Evolutionary conservation across 306 rosid species (phyloP).

Genomic region (Cucumis hystrix): DNA sequence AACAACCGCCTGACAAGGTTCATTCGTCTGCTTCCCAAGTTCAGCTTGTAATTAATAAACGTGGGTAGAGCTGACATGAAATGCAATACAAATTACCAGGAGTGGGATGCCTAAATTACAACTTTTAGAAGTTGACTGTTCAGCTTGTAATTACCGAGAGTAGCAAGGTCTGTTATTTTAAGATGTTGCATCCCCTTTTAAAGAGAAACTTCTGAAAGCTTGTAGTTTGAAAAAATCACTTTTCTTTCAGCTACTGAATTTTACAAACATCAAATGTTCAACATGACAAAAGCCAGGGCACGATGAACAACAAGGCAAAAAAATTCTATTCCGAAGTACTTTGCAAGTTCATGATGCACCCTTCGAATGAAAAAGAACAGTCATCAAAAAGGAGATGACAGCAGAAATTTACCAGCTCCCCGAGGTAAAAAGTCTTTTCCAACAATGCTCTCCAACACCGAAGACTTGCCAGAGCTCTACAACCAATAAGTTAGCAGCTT

Average conservation of each 20-base stretch:
- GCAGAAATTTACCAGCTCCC: conserved; percentile 20
- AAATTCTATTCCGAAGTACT: background rate
- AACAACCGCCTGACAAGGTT: background rate
- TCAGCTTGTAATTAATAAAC: background rate
- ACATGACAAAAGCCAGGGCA: background rate
- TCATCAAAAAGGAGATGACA: background rate
- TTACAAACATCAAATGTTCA: background rate
- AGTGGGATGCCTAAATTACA: background rate
- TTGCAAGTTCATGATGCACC: background rate
- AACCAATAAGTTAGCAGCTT: background rate
- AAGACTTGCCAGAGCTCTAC: conserved; percentile 97
- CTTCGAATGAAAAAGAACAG: background rate
- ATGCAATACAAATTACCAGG: background rate
- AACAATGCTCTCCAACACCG: conserved; percentile 86
- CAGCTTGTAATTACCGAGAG: background rate
- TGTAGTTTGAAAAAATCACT: background rate
- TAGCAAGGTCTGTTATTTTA: background rate
- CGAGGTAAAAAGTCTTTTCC: conserved; percentile 60
- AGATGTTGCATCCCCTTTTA: background rate
- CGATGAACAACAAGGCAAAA: background rate
- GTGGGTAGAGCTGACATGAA: background rate
- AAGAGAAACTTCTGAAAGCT: background rate
- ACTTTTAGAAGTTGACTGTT: background rate
- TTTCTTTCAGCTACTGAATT: background rate
- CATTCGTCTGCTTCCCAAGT: background rate